Percentiles rank a stretch among this genome's conserved stretches.
Conservation (phyloP, 179 eudicot species). For the Heliamphora pulchella region DNA sequence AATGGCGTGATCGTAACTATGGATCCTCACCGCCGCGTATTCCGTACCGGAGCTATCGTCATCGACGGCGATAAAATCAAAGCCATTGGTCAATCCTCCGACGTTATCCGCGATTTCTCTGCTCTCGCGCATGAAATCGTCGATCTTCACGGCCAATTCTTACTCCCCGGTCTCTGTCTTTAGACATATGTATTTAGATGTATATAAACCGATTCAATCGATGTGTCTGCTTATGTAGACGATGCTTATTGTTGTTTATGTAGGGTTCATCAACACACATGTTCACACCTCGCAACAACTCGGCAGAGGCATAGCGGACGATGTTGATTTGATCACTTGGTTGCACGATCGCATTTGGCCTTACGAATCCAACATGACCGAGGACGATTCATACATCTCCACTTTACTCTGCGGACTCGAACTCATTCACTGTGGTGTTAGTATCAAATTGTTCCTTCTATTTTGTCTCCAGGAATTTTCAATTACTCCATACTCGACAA, state of each 20-base stretch:
- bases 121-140: conserved; percentile 28
- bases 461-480: neutral
- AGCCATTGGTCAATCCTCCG: conserved; percentile 57
- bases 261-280: conserved; percentile 77
- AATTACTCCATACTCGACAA: neutral
- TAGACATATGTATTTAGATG: too few relatives aligned
- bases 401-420: conserved; percentile 88
- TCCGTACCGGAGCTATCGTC: conserved; percentile 53
- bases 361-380: conserved; percentile 76
- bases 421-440: conserved; percentile 86
- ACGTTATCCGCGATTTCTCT: conserved; percentile 41
- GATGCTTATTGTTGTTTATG: neutral
- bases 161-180: conserved; percentile 52
- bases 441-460: conserved; percentile 3
- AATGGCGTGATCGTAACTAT: conserved; percentile 62
- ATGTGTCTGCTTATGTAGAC: neutral
- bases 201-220: neutral
- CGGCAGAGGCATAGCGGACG: conserved; percentile 86
- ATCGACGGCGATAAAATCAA: conserved; percentile 40
- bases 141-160: conserved; percentile 45
- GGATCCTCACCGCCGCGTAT: conserved; percentile 52
- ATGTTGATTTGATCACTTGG: conserved; percentile 84
- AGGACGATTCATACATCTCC: conserved; percentile 66
- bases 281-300: conserved; percentile 92
- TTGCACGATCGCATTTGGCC: conserved; percentile 86